Evolutionary conservation across 23 red algal genomes (phyloP), one percentile per base, ranked within the genome.

Genomic region (Gracilariopsis chorda): DNA sequence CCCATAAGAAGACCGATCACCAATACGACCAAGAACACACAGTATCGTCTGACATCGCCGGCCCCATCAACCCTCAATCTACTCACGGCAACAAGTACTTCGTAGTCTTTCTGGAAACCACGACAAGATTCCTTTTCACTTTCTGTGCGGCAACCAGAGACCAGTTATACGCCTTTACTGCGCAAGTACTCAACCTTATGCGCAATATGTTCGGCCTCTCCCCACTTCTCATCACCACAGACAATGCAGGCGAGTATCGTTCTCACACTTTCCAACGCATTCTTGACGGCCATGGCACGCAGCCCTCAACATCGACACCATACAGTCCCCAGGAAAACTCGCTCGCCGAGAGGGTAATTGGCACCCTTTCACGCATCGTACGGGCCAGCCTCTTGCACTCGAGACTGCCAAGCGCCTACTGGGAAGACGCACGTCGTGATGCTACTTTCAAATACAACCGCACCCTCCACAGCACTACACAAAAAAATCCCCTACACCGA

Each of bases 301-400:
- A 62, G 19, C 82, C 44, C 5, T 16, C 21, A 7, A 73, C n/a
- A 3, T 51, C 56, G 29, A 35, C 51, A 27, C 13, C 46, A n/a
- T 76, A 88, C 83, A 73, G 13, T 36, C 83, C 83, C 32, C 83
- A 73, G 39, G 35, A 88, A 32, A 88, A 74, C 55, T 60, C 29
- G 9, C 11, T 77, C 37, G 40, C 41, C 8, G 65, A 74, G 75
- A 39, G 83, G 3, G 51, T 88, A 6, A 77, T 69, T 45, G 17
- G 32, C 34, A 87, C 40, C 8, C 21, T 52, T 23, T 23, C 27
- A 7, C 24, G 48, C 7, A 25, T 64, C 8, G 32, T 43, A 2
- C 19, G 65, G 20, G 25, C 61, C 16, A 25, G 24, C 2, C 48
- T 88, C 6, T 0, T 19, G 4, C 34, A 39, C 30, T 34, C 39